Conservation (phyloP, 805 yeast species). For the Saccharomycopsis fodiens region DNA sequence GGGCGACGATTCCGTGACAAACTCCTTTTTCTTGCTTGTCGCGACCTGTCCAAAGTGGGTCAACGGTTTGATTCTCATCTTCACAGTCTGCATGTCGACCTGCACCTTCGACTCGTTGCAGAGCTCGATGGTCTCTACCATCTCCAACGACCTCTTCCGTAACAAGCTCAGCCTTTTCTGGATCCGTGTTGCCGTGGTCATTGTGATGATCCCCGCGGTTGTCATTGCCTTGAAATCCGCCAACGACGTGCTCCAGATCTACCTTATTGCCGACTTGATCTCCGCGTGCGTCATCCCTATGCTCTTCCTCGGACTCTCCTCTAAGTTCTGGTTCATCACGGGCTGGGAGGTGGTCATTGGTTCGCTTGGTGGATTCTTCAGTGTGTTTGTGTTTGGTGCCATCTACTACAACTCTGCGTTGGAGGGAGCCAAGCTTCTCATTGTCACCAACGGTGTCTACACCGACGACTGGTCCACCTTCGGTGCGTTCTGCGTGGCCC, state of each 20-base stretch:
- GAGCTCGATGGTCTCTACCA: constrained; percentile 79
- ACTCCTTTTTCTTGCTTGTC: constrained; percentile 61
- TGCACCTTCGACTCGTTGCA: constrained; percentile 87
- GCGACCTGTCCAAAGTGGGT: constrained; percentile 79
- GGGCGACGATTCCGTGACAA: constrained; percentile 43
- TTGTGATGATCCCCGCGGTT: constrained; percentile 79
- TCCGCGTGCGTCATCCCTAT: constrained; percentile 84
- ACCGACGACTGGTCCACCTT: constrained; percentile 86
- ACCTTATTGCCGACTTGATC: constrained; percentile 83
- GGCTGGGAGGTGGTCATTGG: constrained; percentile 81
- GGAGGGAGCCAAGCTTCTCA: constrained; percentile 69
- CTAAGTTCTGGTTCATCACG: constrained; percentile 56
- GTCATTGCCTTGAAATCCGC: constrained; percentile 81
- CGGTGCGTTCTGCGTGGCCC: constrained; percentile 91
- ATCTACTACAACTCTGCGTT: constrained; percentile 63
- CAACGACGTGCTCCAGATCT: constrained; percentile 75
- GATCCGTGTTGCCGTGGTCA: constrained; percentile 60
- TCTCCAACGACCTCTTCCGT: constrained; percentile 85
- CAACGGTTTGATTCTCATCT: constrained; percentile 72
- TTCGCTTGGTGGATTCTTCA: constrained; percentile 74
- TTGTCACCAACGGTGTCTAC: constrained; percentile 77
- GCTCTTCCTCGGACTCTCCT: constrained; percentile 69
- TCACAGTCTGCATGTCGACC: constrained; percentile 66
- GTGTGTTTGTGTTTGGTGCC: constrained; percentile 77
- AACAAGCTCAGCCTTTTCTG: constrained; percentile 63